Evolutionary conservation across 2,329 filamentous ascomycete species (phyloP).

Genomic region (Neopestalotiopsis sp.): DNA sequence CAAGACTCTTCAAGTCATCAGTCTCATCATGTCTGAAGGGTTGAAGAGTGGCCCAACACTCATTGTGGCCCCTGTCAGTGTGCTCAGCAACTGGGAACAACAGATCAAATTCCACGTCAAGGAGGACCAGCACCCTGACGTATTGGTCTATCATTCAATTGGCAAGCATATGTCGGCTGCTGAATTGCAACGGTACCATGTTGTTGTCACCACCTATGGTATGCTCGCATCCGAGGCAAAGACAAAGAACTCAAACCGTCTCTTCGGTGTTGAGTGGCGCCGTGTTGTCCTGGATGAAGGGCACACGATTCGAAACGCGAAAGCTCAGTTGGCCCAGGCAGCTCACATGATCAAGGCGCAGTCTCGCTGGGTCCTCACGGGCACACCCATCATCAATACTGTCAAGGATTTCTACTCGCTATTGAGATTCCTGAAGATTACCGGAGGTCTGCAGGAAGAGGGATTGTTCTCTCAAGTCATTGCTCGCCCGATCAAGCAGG

Average conservation of each 20-base stretch:
- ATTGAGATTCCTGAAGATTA: constrained; percentile 77
- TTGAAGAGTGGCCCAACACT: constrained; percentile 67
- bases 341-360: constrained; percentile 70
- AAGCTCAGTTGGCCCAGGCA: constrained; percentile 74
- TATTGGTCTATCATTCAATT: constrained; percentile 76
- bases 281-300: constrained; percentile 85
- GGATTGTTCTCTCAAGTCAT: constrained; percentile 77
- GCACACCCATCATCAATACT: constrained; percentile 84
- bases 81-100: constrained; percentile 90
- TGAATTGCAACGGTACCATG: constrained; percentile 70
- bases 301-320: constrained; percentile 80
- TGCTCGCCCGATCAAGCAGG: constrained; percentile 57
- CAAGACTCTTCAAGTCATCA: constrained; percentile 87
- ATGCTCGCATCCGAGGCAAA: constrained; percentile 73
- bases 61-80: constrained; percentile 81
- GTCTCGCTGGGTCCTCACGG: constrained; percentile 80
- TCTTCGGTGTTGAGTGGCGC: constrained; percentile 68
- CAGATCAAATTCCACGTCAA: constrained; percentile 78
- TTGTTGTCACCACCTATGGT: constrained; percentile 86
- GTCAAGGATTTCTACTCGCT: constrained; percentile 83
- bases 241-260: constrained; percentile 47
- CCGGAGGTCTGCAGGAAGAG: constrained; percentile 75
- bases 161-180: constrained; percentile 52
- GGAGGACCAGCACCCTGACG: constrained; percentile 63
- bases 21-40: constrained; percentile 68